A percentile compares a stretch with the other conserved stretches of the same genome.
phyloP scores from a whole-genome alignment of 2,329 filamentous ascomycete genomes.

The Hysterium pulicare region DNA sequence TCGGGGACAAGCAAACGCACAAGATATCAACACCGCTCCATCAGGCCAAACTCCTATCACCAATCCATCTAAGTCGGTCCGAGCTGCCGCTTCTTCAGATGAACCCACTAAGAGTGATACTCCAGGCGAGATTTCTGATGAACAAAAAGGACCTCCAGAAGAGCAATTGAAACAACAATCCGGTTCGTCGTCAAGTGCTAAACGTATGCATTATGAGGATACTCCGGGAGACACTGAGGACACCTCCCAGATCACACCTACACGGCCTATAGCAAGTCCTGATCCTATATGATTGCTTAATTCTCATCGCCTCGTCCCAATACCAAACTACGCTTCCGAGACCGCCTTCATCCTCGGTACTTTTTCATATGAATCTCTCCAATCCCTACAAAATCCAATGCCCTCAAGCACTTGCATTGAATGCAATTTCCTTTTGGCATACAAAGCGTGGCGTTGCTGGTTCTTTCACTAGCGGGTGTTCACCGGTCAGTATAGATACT shows the following conservation, averaged over 20 bases:
- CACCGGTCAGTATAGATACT: no score
- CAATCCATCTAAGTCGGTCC: slow-evolving; percentile 13
- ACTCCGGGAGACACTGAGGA: not conserved
- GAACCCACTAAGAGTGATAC: slow-evolving; percentile 17
- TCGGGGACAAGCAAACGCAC: slow-evolving; percentile 34
- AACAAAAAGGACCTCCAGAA: slow-evolving; percentile 21
- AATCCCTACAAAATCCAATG: no score
- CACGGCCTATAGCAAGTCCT: not conserved
- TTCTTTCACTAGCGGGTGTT: no score
- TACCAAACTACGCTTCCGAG: no score
- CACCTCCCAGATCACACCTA: not conserved
- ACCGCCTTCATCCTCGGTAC: no score
- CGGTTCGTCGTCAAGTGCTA: no score
- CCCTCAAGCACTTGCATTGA: no score
- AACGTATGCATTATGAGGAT: slow-evolving; percentile 13
- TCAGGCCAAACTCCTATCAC: slow-evolving; percentile 8
- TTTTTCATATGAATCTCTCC: no score
- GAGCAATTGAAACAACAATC: slow-evolving; percentile 14
- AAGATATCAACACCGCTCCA: slow-evolving; percentile 37
- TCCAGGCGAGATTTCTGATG: slow-evolving; percentile 15
- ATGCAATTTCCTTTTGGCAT: no score
- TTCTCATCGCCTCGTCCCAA: no score
- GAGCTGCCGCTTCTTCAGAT: slow-evolving; percentile 17
- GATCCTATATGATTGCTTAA: no score
- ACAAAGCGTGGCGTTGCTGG: no score